Evolutionary conservation across 1,284 basidiomycete genomes (phyloP).

Genomic region (Coniferiporia weirii): DNA sequence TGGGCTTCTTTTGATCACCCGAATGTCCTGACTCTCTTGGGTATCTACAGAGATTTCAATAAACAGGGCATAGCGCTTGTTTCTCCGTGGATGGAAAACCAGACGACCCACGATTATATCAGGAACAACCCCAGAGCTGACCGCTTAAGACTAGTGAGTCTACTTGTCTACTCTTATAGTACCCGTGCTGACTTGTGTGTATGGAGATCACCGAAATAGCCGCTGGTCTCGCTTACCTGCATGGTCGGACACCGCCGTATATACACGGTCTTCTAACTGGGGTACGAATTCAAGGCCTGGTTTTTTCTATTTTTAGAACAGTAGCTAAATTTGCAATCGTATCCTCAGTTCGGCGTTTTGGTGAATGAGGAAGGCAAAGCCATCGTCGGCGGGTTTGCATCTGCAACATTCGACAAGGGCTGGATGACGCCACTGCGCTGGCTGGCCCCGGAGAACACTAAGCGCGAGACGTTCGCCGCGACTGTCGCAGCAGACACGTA

Average conservation of each 20-base stretch:
- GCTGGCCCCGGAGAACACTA: conserved; percentile 8
- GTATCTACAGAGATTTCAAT: conserved; percentile 7
- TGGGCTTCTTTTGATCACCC: conserved; percentile 16
- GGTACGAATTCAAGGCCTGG: neutral
- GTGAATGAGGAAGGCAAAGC: conserved; percentile 12
- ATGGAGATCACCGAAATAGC: conserved; percentile 14
- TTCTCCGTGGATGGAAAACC: conserved; percentile 15
- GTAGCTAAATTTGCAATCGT: neutral
- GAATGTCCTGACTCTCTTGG: conserved; percentile 11
- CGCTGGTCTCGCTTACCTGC: conserved; percentile 12
- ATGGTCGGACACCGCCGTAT: conserved; percentile 12
- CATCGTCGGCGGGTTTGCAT: conserved; percentile 15
- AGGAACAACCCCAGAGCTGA: conserved; percentile 14
- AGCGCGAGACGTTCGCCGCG: neutral
- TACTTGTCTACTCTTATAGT: neutral
- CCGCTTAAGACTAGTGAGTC: conserved; percentile 15
- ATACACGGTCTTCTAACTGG: conserved; percentile 10
- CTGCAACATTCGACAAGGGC: conserved; percentile 8
- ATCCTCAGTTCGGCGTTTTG: neutral
- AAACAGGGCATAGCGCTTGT: conserved; percentile 8
- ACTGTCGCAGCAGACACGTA: conserved; percentile 7
- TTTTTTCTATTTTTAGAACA: neutral
- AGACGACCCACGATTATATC: conserved; percentile 1
- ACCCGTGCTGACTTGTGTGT: neutral
- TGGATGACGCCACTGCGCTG: conserved; percentile 3